A percentile compares a stretch with the other conserved stretches of the same genome.
phyloP scores from a whole-genome alignment of 306 rosid species.

The Prunus mongolica region DNA sequence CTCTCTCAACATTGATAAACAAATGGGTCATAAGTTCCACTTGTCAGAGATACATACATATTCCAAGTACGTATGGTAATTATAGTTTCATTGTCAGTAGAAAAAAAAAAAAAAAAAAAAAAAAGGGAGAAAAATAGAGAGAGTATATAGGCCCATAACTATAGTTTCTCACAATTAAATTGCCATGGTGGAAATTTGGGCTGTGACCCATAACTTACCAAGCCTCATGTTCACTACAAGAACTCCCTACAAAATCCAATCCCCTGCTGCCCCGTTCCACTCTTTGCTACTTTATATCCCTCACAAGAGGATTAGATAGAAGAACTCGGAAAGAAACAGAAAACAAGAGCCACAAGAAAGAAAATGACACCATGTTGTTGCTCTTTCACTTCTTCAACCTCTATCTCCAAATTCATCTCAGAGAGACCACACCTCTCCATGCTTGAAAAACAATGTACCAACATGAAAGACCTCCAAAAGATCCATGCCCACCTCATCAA shows the following conservation, averaged over 20 bases:
- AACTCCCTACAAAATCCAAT: neutral
- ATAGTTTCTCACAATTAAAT: neutral
- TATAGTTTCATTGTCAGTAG: no score
- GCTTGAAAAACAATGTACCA: constrained; percentile 60
- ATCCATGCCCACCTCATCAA: constrained; percentile 63
- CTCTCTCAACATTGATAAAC: no score
- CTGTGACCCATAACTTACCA: neutral
- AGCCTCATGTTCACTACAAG: neutral
- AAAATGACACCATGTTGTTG: constrained; percentile 37
- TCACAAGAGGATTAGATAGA: neutral
- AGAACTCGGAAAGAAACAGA: neutral
- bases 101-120: no score
- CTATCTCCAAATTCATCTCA: constrained; percentile 64
- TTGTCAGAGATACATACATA: no score
- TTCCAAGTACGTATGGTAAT: no score
- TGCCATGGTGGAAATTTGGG: neutral
- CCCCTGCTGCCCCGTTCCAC: neutral
- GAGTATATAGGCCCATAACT: neutral
- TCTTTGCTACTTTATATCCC: neutral
- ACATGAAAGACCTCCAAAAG: constrained; percentile 69
- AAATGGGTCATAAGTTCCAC: no score
- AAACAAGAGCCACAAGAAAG: constrained; percentile 1
- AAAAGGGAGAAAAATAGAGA: neutral
- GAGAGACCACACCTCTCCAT: constrained; percentile 58
- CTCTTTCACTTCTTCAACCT: constrained; percentile 38